Evolutionary conservation across 2,329 filamentous ascomycete species (phyloP).

Genomic region (Sporothrix globosa): DNA sequence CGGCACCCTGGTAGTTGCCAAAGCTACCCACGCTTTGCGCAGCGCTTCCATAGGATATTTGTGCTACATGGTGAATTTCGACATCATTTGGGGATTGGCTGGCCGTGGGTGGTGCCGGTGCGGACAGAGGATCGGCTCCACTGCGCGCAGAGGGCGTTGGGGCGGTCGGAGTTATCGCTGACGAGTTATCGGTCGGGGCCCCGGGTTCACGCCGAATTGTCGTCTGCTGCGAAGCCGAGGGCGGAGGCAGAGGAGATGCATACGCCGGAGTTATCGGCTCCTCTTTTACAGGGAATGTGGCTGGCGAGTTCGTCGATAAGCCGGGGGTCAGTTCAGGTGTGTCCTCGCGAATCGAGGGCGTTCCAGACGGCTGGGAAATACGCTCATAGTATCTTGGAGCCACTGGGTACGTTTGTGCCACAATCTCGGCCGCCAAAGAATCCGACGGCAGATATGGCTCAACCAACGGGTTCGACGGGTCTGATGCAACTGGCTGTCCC

Average conservation of each 20-base stretch:
- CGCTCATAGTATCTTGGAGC: conserved; percentile 6
- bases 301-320: conserved; percentile 21
- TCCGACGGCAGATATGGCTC: not conserved
- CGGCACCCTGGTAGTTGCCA: conserved; percentile 46
- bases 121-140: not conserved
- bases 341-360: conserved; percentile 23
- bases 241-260: conserved; percentile 35
- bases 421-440: not conserved
- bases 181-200: not conserved
- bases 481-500: conserved; percentile 2
- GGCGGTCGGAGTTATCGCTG: not conserved
- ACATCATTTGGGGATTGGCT: conserved; percentile 40
- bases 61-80: conserved; percentile 58
- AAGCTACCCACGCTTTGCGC: conserved; percentile 42
- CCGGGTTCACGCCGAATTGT: not conserved
- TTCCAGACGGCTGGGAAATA: not conserved
- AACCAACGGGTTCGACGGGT: not conserved
- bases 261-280: conserved; percentile 28
- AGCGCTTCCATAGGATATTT: conserved; percentile 41
- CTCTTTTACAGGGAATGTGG: not conserved
- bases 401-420: not conserved
- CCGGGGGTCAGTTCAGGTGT: conserved; percentile 28
- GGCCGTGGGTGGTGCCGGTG: not conserved
- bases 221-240: conserved; percentile 34
- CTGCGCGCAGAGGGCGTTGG: not conserved